Conservation (phyloP, 768 basidiomycete species). For the Mycena indigotica region DNA sequence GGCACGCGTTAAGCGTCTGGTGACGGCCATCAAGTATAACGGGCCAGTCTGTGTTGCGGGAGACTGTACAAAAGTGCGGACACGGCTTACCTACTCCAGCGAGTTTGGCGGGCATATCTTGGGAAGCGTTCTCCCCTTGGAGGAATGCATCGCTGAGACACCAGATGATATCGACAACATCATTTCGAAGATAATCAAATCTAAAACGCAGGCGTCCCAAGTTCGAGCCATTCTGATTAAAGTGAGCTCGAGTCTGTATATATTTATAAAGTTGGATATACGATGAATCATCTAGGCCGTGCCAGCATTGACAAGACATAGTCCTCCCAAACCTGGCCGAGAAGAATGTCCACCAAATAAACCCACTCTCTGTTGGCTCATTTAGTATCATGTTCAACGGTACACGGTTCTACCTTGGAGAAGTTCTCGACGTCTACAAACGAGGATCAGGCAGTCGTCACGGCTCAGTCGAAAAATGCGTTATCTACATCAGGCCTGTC, state of each 20-base stretch:
- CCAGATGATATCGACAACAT: constrained; percentile 28
- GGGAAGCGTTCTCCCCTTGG: constrained; percentile 24
- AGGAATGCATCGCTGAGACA: constrained; percentile 26
- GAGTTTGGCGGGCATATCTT: constrained; percentile 31
- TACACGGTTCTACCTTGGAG: constrained; percentile 15
- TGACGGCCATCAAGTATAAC: constrained; percentile 19
- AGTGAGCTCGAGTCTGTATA: too few relatives aligned
- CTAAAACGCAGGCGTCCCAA: constrained; percentile 28
- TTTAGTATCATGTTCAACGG: constrained; percentile 16
- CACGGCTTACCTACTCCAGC: constrained; percentile 28
- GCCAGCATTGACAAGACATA: too few relatives aligned
- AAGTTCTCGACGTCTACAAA: constrained; percentile 22
- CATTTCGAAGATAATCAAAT: constrained; percentile 19
- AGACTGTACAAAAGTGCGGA: constrained; percentile 33
- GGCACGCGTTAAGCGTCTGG: constrained; percentile 28
- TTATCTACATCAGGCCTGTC: constrained; percentile 2
- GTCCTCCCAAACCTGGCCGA: too few relatives aligned
- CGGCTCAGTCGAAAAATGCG: constrained; percentile 1
- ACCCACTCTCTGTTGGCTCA: constrained; percentile 6
- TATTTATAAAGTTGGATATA: too few relatives aligned
- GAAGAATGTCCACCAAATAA: constrained; percentile 16
- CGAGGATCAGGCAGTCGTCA: constrained; percentile 13
- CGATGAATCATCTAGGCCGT: too few relatives aligned
- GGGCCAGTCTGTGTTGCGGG: constrained; percentile 29
- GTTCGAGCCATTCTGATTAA: constrained; percentile 30